A percentile compares a stretch with the other conserved stretches of the same genome.
Evolutionary conservation across 176 grass and related monocot genomes (phyloP).

Genomic region (maize (Zea mays)): DNA sequence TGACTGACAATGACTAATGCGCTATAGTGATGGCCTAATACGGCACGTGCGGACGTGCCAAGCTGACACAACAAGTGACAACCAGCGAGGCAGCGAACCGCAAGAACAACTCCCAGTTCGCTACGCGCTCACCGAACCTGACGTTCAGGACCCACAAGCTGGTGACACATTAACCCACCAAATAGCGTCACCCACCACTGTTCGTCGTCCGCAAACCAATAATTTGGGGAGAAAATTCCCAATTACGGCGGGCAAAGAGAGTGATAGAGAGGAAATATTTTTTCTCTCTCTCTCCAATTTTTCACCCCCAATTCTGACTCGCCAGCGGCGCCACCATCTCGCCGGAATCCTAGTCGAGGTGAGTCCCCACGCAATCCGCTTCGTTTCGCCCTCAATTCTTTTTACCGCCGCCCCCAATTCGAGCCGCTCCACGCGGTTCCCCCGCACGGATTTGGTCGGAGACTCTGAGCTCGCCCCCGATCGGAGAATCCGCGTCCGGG

Average conservation of each 20-base stretch:
- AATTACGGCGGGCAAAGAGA: slow-evolving; percentile 31
- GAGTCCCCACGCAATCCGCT: slow-evolving; percentile 11
- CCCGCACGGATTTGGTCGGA: not conserved
- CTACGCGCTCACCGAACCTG: not conserved
- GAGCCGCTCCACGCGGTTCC: not conserved
- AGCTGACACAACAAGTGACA: too few species aligned
- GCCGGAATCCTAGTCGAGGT: slow-evolving; percentile 34
- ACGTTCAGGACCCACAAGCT: not conserved
- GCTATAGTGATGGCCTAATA: too few species aligned
- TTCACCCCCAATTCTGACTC: not conserved
- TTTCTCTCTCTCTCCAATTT: not conserved
- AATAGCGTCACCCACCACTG: slow-evolving; percentile 16
- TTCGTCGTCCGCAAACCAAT: slow-evolving; percentile 37
- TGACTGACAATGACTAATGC: too few species aligned
- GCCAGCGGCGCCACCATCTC: slow-evolving; percentile 11
- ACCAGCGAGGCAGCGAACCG: too few species aligned
- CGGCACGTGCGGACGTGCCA: not conserved
- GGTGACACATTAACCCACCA: not conserved
- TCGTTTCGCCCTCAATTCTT: not conserved
- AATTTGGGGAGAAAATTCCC: slow-evolving; percentile 15
- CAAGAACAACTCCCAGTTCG: not conserved
- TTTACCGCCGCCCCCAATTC: not conserved
- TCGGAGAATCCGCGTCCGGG: not conserved
- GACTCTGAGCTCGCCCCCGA: not conserved
- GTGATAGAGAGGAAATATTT: not conserved